phyloP scores from a whole-genome alignment of 23 red algal genomes.

The Gracilaria gracilis region DNA sequence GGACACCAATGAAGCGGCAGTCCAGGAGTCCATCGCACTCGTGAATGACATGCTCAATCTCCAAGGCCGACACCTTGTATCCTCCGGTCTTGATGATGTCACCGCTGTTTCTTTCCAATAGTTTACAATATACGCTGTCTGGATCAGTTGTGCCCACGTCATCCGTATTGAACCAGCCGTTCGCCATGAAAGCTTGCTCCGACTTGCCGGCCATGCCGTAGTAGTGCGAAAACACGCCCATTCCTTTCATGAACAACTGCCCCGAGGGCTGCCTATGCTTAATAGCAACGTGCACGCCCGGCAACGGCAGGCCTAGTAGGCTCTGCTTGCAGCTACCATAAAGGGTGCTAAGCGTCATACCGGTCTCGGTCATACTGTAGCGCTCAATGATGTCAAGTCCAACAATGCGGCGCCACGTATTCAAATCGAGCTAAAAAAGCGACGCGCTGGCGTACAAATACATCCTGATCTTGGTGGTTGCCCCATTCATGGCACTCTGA shows the following conservation, averaged over 20 bases:
- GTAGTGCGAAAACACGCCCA: slow-evolving; percentile 80
- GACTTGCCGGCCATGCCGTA: slow-evolving; percentile 71
- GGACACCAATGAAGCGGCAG: slow-evolving; percentile 70
- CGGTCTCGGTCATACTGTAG: slow-evolving; percentile 96
- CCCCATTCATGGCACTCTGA: slow-evolving; percentile 52
- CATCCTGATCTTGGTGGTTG: slow-evolving; percentile 70
- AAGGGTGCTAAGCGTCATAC: slow-evolving; percentile 62
- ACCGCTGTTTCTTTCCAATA: slow-evolving; percentile 70
- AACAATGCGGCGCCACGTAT: slow-evolving; percentile 56
- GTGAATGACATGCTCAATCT: slow-evolving; percentile 76
- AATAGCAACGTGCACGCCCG: too few relatives aligned
- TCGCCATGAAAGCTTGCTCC: slow-evolving; percentile 57
- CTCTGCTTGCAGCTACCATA: slow-evolving; percentile 52
- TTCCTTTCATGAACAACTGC: slow-evolving; percentile 79
- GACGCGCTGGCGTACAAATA: slow-evolving; percentile 85
- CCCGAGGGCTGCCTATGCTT: slow-evolving; percentile 36
- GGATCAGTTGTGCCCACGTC: slow-evolving; percentile 74
- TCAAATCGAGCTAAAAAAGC: slow-evolving; percentile 60
- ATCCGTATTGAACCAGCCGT: slow-evolving; percentile 88
- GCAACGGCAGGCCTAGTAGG: slow-evolving; percentile 53
- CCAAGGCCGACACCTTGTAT: slow-evolving; percentile 89
- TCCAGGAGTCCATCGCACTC: slow-evolving; percentile 60
- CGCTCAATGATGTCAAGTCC: slow-evolving; percentile 79
- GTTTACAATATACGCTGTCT: slow-evolving; percentile 25
- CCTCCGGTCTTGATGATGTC: slow-evolving; percentile 93